Evolutionary conservation across 192 early-diverging fungal species (phyloP), one percentile per base, ranked within the genome.

Genomic region (Chytriomyces hyalinus): DNA sequence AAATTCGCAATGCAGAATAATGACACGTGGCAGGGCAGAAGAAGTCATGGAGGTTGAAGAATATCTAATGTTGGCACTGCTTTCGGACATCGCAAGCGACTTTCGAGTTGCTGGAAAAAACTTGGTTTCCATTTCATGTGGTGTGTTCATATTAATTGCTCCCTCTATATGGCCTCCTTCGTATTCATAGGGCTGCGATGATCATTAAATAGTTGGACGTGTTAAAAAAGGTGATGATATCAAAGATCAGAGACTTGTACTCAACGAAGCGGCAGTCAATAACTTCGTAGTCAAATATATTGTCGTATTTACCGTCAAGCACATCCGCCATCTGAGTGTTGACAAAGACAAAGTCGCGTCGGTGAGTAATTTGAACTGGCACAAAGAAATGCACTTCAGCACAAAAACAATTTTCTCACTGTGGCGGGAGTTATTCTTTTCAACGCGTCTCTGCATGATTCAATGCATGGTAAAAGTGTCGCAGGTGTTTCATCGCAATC

Each of bases 1-100:
- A 73, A 92, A 96, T 84, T 96, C 95, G 85, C 95, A 96, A 79
- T 95, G 94, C 75, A 96, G 91, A 17, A 96, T 84, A 6, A 96
- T 80, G 15, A 93, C 43, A 6, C 61, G 63, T 6, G 74, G 63
- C 15, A 60, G 57, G 20, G 10, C 15, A 28, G 72, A 83, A 5
- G 67, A 62, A 17, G 83, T 36, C 36, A 36, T 36, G 36, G 36
- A 36, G 36, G 36, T 36, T 4, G 36, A 36, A 36, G 36, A 36
- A 36, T 36, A 2, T 36, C 36, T 36, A 4, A 36, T 2, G 36
- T 36, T 36, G 4, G 36, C 36, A 36, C 36, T 36, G 36, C 36
- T 36, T 36, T 36, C 36, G 36, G 36, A 36, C 36, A 36, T 36
- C 2, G 36, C 36, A 36, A 36, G 36, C 36, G 36, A 36, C 36